phyloP scores from a whole-genome alignment of 257 asterid species.

The Gentiana straminea region DNA sequence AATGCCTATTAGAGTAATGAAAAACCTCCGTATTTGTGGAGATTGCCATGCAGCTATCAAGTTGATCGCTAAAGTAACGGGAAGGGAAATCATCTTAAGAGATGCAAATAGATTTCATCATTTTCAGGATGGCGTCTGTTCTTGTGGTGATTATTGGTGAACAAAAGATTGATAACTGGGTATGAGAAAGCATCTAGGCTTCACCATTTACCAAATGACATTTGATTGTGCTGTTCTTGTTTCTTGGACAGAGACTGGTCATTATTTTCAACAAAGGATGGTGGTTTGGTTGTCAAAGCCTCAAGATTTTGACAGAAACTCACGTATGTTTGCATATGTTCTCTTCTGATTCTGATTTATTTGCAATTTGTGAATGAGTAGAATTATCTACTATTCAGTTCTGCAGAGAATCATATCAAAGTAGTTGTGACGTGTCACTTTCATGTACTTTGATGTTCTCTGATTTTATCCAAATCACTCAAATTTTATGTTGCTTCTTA shows the following conservation, averaged over 20 bases:
- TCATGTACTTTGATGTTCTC: too few relatives aligned
- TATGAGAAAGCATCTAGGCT: neutral
- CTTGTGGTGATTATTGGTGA: conserved; percentile 71
- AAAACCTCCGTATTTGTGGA: conserved; percentile 63
- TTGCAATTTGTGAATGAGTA: neutral
- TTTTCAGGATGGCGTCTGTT: conserved; percentile 48
- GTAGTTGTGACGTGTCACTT: too few relatives aligned
- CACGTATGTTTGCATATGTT: neutral
- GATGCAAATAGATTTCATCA: conserved; percentile 70
- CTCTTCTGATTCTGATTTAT: neutral
- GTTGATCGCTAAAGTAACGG: conserved; percentile 33
- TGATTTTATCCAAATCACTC: too few relatives aligned
- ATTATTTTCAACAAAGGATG: neutral
- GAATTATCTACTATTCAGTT: too few relatives aligned
- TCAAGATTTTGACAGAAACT: neutral
- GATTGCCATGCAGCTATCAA: conserved; percentile 62
- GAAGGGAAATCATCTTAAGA: conserved; percentile 46
- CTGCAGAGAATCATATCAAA: too few relatives aligned
- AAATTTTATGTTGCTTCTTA: too few relatives aligned
- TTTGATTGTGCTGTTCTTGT: neutral
- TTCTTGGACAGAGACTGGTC: neutral
- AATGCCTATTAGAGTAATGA: conserved; percentile 51
- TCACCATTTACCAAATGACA: neutral
- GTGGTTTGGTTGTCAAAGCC: too few relatives aligned
- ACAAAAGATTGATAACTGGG: neutral